A percentile compares a stretch with the other conserved stretches of the same genome.
Evolutionary conservation across 495 filamentous ascomycete genomes (phyloP).

Genomic region (Podospora conica): DNA sequence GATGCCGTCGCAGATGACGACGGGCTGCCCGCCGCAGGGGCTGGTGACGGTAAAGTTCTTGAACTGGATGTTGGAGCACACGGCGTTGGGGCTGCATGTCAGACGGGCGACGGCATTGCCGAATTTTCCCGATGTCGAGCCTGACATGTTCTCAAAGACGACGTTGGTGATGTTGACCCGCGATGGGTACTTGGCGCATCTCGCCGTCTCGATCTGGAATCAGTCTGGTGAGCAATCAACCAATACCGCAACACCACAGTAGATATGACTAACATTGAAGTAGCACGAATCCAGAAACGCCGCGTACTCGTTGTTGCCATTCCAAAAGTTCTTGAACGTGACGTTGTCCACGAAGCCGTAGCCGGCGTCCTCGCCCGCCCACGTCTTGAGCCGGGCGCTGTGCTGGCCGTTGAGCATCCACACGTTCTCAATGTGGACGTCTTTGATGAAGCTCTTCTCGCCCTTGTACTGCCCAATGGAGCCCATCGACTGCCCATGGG

Average conservation of each 20-base stretch:
- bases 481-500: conserved; percentile 53
- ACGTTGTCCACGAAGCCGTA: conserved; percentile 55
- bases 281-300: conserved; percentile 54
- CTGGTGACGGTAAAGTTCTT: conserved; percentile 45
- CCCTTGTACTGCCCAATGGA: conserved; percentile 52
- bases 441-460: conserved; percentile 46
- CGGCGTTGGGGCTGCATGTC: conserved; percentile 44
- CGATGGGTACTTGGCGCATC: conserved; percentile 46
- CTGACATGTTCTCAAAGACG: conserved; percentile 49
- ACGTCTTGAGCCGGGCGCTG: conserved; percentile 51
- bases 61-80: conserved; percentile 48
- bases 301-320: conserved; percentile 49
- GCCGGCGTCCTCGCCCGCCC: conserved; percentile 47
- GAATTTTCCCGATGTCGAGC: conserved; percentile 45
- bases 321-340: conserved; percentile 52
- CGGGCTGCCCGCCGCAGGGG: conserved; percentile 39
- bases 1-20: conserved; percentile 49
- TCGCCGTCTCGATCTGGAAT: conserved; percentile 26
- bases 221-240: neutral
- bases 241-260: no score
- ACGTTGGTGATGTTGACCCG: conserved; percentile 51
- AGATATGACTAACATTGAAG: conserved; percentile 43
- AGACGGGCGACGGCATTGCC: conserved; percentile 45
- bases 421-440: conserved; percentile 52
- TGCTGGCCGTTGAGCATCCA: conserved; percentile 52